A percentile compares a stretch with the other conserved stretches of the same genome.
Conservation (phyloP, 2,329 filamentous ascomycete species). For the Septoria petroselini region DNA sequence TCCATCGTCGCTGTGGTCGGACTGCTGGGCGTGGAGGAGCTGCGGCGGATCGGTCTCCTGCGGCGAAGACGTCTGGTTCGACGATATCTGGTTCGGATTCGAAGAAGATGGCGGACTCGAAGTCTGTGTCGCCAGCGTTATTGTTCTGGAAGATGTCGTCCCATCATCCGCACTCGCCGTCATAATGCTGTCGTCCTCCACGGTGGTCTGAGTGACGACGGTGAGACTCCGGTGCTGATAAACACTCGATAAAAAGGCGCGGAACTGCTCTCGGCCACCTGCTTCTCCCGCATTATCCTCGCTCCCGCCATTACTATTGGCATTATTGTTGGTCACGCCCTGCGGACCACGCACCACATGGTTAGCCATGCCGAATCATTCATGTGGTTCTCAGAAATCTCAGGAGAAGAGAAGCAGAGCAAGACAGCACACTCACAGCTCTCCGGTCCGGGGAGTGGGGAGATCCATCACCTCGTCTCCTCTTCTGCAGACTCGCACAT, state of each 20-base stretch:
- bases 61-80: constrained; percentile 4
- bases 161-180: not conserved
- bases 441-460: too few relatives aligned
- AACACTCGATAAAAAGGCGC: not conserved
- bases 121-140: constrained; percentile 13
- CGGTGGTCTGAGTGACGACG: constrained; percentile 7
- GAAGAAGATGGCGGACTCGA: constrained; percentile 2
- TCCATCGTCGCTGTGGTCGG: constrained; percentile 14
- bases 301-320: too few relatives aligned
- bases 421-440: too few relatives aligned
- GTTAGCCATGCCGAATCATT: not conserved
- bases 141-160: constrained; percentile 7
- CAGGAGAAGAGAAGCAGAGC: too few relatives aligned
- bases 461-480: too few relatives aligned
- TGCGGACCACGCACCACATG: not conserved
- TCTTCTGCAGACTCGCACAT: too few relatives aligned
- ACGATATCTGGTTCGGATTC: too few relatives aligned
- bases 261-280: not conserved
- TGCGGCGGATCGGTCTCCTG: constrained; percentile 1
- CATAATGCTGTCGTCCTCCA: not conserved
- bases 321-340: not conserved
- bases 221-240: not conserved
- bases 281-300: too few relatives aligned
- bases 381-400: too few relatives aligned
- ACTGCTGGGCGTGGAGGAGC: not conserved